These are phyloP conservation scores for Cynara cardunculus DNA, from an alignment of 129 eudicot species.

Conservation along the genomic window DNA sequence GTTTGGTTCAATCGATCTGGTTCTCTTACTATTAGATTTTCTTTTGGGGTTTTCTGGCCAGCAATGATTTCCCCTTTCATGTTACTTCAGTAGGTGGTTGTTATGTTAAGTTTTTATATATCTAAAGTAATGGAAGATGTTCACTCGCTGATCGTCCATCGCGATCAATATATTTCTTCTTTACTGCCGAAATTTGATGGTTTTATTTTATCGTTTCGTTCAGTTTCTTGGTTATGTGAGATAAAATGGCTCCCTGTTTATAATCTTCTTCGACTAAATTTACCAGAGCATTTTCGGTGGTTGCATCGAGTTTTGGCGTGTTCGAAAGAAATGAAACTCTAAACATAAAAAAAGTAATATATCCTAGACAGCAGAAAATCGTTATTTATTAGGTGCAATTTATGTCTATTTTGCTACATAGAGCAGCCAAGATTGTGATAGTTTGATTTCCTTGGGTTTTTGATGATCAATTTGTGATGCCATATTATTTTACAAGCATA, in stretches of 20 bases:
- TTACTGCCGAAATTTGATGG: background rate
- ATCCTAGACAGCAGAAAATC: background rate
- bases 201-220: background rate
- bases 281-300: background rate
- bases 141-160: constrained; percentile 10
- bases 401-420: background rate
- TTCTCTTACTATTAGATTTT: background rate
- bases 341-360: background rate
- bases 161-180: background rate
- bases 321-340: background rate
- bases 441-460: background rate
- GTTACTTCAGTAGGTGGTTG: background rate
- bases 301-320: background rate
- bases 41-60: background rate
- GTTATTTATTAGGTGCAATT: background rate
- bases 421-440: background rate
- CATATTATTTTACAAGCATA: background rate
- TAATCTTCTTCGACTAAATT: background rate
- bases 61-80: background rate
- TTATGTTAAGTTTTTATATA: background rate
- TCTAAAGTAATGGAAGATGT: background rate
- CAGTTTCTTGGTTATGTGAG: background rate
- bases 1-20: background rate
- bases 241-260: background rate
- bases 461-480: background rate